These are phyloP conservation scores for Paecilomyces sp. DNA, from an alignment of 2,329 filamentous ascomycete species.

Conservation along the genomic window DNA sequence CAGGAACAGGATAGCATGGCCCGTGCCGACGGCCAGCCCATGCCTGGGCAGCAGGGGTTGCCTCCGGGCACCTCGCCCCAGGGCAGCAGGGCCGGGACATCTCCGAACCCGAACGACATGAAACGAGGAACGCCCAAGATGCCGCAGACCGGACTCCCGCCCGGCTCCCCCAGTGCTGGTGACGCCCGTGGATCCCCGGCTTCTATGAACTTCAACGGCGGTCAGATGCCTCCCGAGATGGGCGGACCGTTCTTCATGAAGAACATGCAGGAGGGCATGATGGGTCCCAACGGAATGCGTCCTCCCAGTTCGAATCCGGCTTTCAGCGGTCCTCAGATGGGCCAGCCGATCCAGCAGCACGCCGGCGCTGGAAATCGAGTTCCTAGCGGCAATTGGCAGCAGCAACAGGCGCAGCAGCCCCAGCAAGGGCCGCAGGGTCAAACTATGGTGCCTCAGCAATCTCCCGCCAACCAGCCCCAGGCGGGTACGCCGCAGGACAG, in stretches of 20 bases:
- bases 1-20: slow-evolving; percentile 59
- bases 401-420: slow-evolving; percentile 21
- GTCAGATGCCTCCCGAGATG: slow-evolving; percentile 45
- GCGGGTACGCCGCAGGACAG: slow-evolving; percentile 52
- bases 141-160: slow-evolving; percentile 47
- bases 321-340: slow-evolving; percentile 36
- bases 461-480: slow-evolving; percentile 36
- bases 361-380: slow-evolving; percentile 31
- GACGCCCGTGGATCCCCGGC: slow-evolving; percentile 53
- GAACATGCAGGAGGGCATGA: slow-evolving; percentile 36
- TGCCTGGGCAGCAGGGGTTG: slow-evolving; percentile 41
- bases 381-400: slow-evolving; percentile 35
- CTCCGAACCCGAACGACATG: slow-evolving; percentile 57
- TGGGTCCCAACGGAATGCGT: slow-evolving; percentile 46
- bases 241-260: slow-evolving; percentile 36
- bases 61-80: slow-evolving; percentile 51
- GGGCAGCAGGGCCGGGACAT: slow-evolving; percentile 50
- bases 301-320: slow-evolving; percentile 48
- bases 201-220: slow-evolving; percentile 48
- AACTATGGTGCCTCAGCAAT: slow-evolving; percentile 43
- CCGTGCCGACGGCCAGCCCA: slow-evolving; percentile 43
- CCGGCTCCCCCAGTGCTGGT: slow-evolving; percentile 49
- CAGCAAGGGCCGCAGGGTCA: slow-evolving; percentile 26
- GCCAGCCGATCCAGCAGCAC: slow-evolving; percentile 35
- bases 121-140: slow-evolving; percentile 57